Evolutionary conservation across 2,329 filamentous ascomycete genomes (phyloP), one percentile per base, ranked within the genome.

Genomic region (Trichoderma oligosporum): DNA sequence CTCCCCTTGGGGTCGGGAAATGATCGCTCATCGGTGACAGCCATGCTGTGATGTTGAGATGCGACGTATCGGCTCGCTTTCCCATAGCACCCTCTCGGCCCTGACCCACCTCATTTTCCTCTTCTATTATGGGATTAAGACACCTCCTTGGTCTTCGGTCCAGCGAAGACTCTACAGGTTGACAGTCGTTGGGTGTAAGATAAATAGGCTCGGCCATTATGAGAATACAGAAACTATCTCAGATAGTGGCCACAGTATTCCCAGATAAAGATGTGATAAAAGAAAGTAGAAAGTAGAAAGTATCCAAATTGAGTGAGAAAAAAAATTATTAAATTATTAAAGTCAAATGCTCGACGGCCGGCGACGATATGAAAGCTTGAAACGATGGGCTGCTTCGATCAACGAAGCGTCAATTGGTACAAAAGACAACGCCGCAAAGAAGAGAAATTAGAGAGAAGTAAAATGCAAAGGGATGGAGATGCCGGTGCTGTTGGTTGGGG

Each of bases 1-100:
- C 74, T 59, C 85, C 86, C 65, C 84, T 79, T n/a, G 87, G 86
- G 7, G 86, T 88, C 39, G 86, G 87, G 67, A 90, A 90, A 68
- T 89, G 80, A 64, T 82, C 81, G 68, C 78, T 82, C 70, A 78
- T 72, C 41, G 82, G 82, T 41, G 81, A 82, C 41, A 84, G 69
- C 82, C 82, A 84, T 61, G 80, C 77, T 62, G 80, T 75, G 62
- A 83, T 79, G 67, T 78, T 81, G 58, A 82, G 72, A 60, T 76
- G 72, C 38, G 77, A 73, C 39, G 65, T 59, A 53, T 70, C 68
- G 29, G 60, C 63, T 29, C 68, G 67, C 48, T 65, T 66, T 36
- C 59, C 56, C 57, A 58, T 59, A 25, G 44, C 57, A 45, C 49
- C 53, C 14, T 61, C 60, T 39, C 64, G 65, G 47, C 46, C 60